A percentile compares a stretch with the other conserved stretches of the same genome.
phyloP scores from a whole-genome alignment of 2,329 filamentous ascomycete species.

The Hypoxylon sp. region DNA sequence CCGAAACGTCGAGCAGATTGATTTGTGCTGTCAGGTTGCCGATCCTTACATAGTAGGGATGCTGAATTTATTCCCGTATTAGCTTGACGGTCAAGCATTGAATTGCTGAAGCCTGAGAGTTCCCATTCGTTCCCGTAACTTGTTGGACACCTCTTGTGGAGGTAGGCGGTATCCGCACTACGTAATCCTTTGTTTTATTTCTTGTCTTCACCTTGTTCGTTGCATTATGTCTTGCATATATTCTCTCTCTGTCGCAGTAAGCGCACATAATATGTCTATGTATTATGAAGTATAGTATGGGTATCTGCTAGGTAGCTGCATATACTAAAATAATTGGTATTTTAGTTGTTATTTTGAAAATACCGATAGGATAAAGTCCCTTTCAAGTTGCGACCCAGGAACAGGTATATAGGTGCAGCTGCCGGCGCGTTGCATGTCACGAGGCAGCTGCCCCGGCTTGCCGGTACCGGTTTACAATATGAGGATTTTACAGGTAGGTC shows the following conservation, averaged over 20 bases:
- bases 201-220: too few relatives aligned
- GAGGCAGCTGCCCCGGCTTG: constrained; percentile 12
- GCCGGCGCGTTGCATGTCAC: constrained; percentile 12
- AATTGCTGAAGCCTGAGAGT: too few relatives aligned
- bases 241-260: neutral
- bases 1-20: constrained; percentile 28
- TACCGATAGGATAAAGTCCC: neutral
- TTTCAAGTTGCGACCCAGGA: neutral
- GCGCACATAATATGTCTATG: neutral
- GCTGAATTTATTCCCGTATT: constrained; percentile 24
- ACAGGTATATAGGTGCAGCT: neutral
- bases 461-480: constrained; percentile 17
- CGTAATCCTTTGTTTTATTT: constrained; percentile 16
- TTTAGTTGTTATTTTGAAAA: too few relatives aligned
- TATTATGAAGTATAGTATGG: too few relatives aligned
- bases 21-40: constrained; percentile 24
- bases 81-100: neutral
- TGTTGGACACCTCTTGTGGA: too few relatives aligned
- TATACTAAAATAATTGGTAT: too few relatives aligned
- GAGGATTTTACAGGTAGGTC: neutral
- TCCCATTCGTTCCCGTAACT: too few relatives aligned
- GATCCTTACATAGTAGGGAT: constrained; percentile 32
- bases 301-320: too few relatives aligned
- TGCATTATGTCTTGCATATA: too few relatives aligned
- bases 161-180: constrained; percentile 24